A percentile compares a stretch with the other conserved stretches of the same genome.
phyloP scores from a whole-genome alignment of 306 rosid species.

The Inga oerstediana region DNA sequence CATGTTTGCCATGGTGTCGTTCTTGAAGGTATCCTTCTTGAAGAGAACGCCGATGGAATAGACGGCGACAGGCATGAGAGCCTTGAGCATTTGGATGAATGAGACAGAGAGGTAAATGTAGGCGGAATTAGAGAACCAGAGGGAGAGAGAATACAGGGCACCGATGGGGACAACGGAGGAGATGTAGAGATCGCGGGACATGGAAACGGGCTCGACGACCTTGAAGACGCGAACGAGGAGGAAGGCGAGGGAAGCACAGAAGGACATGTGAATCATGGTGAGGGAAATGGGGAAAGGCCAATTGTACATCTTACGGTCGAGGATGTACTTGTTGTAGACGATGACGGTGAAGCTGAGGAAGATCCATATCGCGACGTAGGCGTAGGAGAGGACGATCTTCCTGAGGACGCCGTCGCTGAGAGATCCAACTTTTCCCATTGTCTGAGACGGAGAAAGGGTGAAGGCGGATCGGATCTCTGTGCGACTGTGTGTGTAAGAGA shows the following conservation, averaged over 20 bases:
- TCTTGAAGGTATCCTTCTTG: slow-evolving; percentile 62
- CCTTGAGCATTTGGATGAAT: slow-evolving; percentile 91
- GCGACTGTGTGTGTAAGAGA: not conserved
- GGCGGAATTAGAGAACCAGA: slow-evolving; percentile 93
- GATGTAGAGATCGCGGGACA: slow-evolving; percentile 70
- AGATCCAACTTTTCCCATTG: slow-evolving; percentile 79
- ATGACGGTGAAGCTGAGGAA: slow-evolving; percentile 85
- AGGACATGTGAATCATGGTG: slow-evolving; percentile 94
- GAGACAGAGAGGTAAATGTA: slow-evolving; percentile 92
- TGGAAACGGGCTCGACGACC: slow-evolving; percentile 73
- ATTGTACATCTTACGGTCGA: slow-evolving; percentile 91
- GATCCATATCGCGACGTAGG: slow-evolving; percentile 88
- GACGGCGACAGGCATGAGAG: slow-evolving; percentile 93
- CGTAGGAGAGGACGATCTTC: slow-evolving; percentile 80
- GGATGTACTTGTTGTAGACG: slow-evolving; percentile 95
- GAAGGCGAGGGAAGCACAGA: slow-evolving; percentile 80
- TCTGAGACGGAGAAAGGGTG: not conserved
- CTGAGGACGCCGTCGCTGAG: slow-evolving; percentile 76
- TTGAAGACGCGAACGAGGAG: slow-evolving; percentile 65
- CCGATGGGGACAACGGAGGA: slow-evolving; percentile 91
- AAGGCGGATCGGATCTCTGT: not conserved
- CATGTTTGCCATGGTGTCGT: slow-evolving; percentile 82
- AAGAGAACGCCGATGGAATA: slow-evolving; percentile 77
- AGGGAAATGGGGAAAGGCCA: slow-evolving; percentile 92
- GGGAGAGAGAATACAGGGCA: slow-evolving; percentile 77